Percentiles rank a stretch among this genome's conserved stretches.
Evolutionary conservation across 2,329 filamentous ascomycete species (phyloP).

Genomic region (Chrysoporthe puriensis): DNA sequence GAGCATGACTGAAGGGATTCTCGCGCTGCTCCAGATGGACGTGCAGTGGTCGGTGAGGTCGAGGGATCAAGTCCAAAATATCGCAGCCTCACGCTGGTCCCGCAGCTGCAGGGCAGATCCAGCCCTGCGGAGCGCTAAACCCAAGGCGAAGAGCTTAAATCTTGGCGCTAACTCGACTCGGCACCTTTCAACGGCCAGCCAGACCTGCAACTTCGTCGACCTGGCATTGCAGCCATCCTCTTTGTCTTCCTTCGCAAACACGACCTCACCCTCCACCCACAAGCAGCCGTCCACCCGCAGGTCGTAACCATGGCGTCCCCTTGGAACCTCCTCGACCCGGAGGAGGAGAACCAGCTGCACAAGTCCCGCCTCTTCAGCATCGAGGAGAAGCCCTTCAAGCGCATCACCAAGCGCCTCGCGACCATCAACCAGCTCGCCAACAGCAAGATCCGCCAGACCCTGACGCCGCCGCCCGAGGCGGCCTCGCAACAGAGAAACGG

Average conservation of each 20-base stretch:
- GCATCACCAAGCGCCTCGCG: slow-evolving; percentile 80
- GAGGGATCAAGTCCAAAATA: not conserved
- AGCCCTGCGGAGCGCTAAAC: slow-evolving; percentile 1
- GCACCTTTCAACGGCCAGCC: not conserved
- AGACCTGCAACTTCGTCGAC: slow-evolving; percentile 2
- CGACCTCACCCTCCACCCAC: not conserved
- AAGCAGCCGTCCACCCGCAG: not conserved
- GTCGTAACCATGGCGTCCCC: slow-evolving; percentile 42
- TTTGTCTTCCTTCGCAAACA: not conserved
- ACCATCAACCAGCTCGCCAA: slow-evolving; percentile 67
- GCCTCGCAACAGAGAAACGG: slow-evolving; percentile 24
- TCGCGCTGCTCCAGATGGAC: not conserved
- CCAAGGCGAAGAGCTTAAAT: not conserved
- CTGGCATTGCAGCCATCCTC: not conserved
- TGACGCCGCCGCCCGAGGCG: slow-evolving; percentile 68
- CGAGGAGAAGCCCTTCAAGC: slow-evolving; percentile 90
- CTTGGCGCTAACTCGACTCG: not conserved
- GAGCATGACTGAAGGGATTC: not conserved
- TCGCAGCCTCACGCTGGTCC: not conserved
- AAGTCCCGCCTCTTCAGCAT: slow-evolving; percentile 84
- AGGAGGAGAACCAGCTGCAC: slow-evolving; percentile 83
- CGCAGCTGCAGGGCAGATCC: slow-evolving; percentile 2
- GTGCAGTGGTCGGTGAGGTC: too few species aligned
- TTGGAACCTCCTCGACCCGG: slow-evolving; percentile 73
- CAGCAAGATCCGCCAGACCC: slow-evolving; percentile 53